Percentiles rank a stretch among this genome's conserved stretches.
These are phyloP conservation scores for Ganoderma boninense DNA, from an alignment of 1,284 basidiomycete genomes.

Conservation along the genomic window DNA sequence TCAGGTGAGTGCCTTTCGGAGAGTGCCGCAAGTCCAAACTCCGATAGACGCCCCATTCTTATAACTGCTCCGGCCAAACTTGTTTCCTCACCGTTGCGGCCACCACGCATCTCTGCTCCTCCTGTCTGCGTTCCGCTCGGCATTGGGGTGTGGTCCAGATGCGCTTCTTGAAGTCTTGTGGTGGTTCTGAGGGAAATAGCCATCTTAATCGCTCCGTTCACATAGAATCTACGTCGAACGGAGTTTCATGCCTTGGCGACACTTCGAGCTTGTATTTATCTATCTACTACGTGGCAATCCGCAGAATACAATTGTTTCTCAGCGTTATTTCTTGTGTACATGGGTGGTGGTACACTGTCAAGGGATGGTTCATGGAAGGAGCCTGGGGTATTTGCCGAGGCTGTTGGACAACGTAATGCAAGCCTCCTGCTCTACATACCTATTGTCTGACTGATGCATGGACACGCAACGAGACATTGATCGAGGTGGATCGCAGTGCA, in stretches of 20 bases:
- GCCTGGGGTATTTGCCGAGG: no score
- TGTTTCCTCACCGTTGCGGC: constrained; percentile 44
- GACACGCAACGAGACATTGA: no score
- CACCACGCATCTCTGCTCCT: constrained; percentile 56
- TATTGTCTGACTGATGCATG: no score
- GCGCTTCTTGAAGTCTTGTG: constrained; percentile 46
- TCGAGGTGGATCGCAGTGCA: neutral
- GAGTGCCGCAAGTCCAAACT: constrained; percentile 23
- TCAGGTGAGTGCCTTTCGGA: constrained; percentile 19
- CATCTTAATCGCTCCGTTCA: constrained; percentile 84
- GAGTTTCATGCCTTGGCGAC: constrained; percentile 86
- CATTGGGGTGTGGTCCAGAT: constrained; percentile 52
- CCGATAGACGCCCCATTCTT: constrained; percentile 21
- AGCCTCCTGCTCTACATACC: no score
- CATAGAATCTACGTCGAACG: constrained; percentile 67
- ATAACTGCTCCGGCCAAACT: neutral
- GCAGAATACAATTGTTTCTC: neutral
- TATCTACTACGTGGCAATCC: constrained; percentile 1
- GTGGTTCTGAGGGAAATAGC: constrained; percentile 63
- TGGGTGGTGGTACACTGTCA: no score
- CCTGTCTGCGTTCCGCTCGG: constrained; percentile 66
- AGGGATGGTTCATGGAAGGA: no score
- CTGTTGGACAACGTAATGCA: no score
- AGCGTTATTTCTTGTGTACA: neutral
- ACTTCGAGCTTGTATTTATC: constrained; percentile 35